Percentiles rank a stretch among this genome's conserved stretches.
These are phyloP conservation scores for Penicillium freii DNA, from an alignment of 2,329 filamentous ascomycete genomes.

Conservation along the genomic window DNA sequence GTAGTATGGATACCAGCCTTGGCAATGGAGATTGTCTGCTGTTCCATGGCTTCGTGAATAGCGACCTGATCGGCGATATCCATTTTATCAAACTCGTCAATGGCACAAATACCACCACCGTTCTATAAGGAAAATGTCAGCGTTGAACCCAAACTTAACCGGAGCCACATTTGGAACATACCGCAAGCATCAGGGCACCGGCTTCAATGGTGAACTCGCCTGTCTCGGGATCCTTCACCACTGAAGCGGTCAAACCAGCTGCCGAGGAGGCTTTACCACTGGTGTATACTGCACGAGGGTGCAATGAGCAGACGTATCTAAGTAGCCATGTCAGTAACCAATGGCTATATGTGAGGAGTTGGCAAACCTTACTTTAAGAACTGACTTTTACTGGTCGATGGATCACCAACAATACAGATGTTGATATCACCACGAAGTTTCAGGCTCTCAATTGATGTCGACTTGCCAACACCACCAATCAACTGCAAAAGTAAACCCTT, in stretches of 20 bases:
- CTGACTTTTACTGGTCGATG: slow-evolving; percentile 94
- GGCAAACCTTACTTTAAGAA: slow-evolving; percentile 72
- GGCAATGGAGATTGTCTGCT: slow-evolving; percentile 98
- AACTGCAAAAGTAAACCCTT: slow-evolving; percentile 92
- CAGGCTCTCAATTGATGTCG: slow-evolving; percentile 84
- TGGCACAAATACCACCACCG: slow-evolving; percentile 94
- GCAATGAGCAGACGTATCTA: slow-evolving; percentile 81
- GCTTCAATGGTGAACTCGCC: slow-evolving; percentile 99
- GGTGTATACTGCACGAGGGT: slow-evolving; percentile 96
- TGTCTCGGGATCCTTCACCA: slow-evolving; percentile 97
- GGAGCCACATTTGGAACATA: slow-evolving; percentile 35
- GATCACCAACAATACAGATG: slow-evolving; percentile 96
- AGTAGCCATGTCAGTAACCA: neutral
- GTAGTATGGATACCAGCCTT: slow-evolving; percentile 98
- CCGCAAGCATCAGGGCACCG: slow-evolving; percentile 90
- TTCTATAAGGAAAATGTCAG: slow-evolving; percentile 30
- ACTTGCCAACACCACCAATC: slow-evolving; percentile 92
- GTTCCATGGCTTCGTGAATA: slow-evolving; percentile 99
- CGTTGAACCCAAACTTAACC: slow-evolving; percentile 4
- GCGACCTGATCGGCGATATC: slow-evolving; percentile 95
- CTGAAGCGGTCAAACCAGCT: slow-evolving; percentile 92
- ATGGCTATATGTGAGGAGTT: neutral
- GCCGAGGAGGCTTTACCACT: slow-evolving; percentile 97
- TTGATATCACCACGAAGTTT: slow-evolving; percentile 95
- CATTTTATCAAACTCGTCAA: slow-evolving; percentile 99